Evolutionary conservation across 2,329 filamentous ascomycete genomes (phyloP).

Genomic region (Mycosphaerelloides madeirae): DNA sequence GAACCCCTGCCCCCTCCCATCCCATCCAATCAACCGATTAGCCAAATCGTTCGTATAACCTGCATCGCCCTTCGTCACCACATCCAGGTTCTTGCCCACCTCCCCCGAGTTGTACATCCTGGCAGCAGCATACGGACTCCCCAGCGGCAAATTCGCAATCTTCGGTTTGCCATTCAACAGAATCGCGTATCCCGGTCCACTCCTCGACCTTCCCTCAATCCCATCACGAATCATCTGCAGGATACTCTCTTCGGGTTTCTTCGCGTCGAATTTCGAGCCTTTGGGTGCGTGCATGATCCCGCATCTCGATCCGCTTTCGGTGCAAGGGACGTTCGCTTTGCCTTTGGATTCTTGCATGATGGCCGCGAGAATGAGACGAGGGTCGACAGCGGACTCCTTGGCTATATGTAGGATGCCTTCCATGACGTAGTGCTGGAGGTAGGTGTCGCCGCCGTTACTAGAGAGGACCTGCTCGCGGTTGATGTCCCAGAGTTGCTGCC

Average conservation of each 20-base stretch:
- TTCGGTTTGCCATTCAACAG: conserved; percentile 6
- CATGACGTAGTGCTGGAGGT: conserved; percentile 19
- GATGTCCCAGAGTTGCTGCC: conserved; percentile 16
- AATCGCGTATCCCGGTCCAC: conserved; percentile 11
- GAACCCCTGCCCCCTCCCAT: too few species aligned
- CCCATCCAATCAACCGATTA: conserved; percentile 24
- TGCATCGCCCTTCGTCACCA: conserved; percentile 3
- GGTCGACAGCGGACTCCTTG: conserved; percentile 8
- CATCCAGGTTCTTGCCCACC: conserved; percentile 5
- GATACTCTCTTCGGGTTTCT: conserved; percentile 10
- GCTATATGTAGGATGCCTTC: background rate
- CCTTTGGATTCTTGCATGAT: conserved; percentile 23
- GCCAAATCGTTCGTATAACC: conserved; percentile 22
- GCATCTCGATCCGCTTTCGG: conserved; percentile 8
- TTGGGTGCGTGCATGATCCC: conserved; percentile 19
- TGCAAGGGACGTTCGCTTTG: conserved; percentile 14
- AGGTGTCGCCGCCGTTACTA: conserved; percentile 18
- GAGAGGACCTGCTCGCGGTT: conserved; percentile 19
- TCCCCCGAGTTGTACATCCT: conserved; percentile 13
- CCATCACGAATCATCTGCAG: conserved; percentile 21
- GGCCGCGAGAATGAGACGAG: conserved; percentile 19
- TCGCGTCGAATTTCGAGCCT: conserved; percentile 12
- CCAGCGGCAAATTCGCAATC: conserved; percentile 3
- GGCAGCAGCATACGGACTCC: conserved; percentile 12
- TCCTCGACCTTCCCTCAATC: conserved; percentile 8